Evolutionary conservation across 192 early-diverging fungal species (phyloP).

Genomic region (Gaertneriomyces semiglobifer): DNA sequence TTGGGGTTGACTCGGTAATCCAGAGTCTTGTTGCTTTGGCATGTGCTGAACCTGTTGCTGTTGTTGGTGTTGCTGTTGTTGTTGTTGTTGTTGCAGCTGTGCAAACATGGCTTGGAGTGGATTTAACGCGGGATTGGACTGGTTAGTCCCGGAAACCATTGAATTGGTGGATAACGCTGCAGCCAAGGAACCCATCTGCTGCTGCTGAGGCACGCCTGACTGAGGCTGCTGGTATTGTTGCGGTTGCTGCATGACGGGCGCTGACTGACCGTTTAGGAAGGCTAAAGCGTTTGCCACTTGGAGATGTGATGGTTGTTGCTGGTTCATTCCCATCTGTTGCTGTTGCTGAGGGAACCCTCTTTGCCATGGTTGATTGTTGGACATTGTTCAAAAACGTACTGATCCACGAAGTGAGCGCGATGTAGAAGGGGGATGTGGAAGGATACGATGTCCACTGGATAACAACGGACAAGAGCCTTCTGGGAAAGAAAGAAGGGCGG

Average conservation of each 20-base stretch:
- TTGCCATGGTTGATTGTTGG: constrained; percentile 1
- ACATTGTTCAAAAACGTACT: neutral
- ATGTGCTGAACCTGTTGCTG: neutral
- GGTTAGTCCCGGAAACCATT: no score
- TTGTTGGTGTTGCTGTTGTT: neutral
- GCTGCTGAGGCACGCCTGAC: constrained; percentile 3
- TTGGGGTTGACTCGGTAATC: neutral
- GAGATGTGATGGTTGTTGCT: neutral
- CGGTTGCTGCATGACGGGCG: neutral
- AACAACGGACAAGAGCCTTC: no score
- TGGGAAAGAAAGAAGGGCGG: no score
- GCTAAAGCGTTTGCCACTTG: neutral
- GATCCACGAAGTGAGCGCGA: no score
- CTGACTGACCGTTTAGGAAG: constrained; percentile 1
- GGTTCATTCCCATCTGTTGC: neutral
- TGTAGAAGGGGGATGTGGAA: no score
- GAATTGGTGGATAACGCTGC: constrained; percentile 3
- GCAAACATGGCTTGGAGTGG: constrained; percentile 27
- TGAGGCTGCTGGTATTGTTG: constrained; percentile 6
- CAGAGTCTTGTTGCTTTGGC: neutral
- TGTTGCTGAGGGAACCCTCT: constrained; percentile 1
- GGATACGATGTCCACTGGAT: no score
- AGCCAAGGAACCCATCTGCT: neutral
- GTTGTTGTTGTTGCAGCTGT: constrained; percentile 31
- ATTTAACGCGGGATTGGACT: neutral